A percentile compares a stretch with the other conserved stretches of the same genome.
phyloP scores from a whole-genome alignment of 164 flowering plant genomes.

The Annona cherimola region DNA sequence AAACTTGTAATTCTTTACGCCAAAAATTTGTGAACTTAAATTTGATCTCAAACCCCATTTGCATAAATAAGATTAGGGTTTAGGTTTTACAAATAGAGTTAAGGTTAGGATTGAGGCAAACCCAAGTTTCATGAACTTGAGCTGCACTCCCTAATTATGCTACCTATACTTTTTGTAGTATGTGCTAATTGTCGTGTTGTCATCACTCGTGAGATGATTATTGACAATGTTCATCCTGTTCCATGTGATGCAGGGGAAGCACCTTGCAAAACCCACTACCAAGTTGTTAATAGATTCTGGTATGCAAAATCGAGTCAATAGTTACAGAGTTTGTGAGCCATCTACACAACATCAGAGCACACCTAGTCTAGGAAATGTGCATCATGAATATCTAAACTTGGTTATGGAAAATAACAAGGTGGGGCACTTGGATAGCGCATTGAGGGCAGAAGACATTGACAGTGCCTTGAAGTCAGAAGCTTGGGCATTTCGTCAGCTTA shows the following conservation, averaged over 20 bases:
- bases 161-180: background rate
- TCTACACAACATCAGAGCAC: slow-evolving; percentile 32
- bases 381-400: slow-evolving; percentile 47
- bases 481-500: slow-evolving; percentile 55
- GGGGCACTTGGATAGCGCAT: slow-evolving; percentile 15
- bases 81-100: too few species aligned
- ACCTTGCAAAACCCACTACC: slow-evolving; percentile 31
- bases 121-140: too few species aligned
- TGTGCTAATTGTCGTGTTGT: background rate
- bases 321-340: slow-evolving; percentile 27
- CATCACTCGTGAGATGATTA: background rate
- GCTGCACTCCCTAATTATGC: background rate
- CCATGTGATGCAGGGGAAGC: slow-evolving; percentile 47
- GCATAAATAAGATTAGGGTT: too few species aligned
- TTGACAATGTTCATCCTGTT: background rate
- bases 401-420: slow-evolving; percentile 24
- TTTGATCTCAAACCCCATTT: too few species aligned
- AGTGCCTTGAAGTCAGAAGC: slow-evolving; percentile 37
- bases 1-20: too few species aligned
- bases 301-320: slow-evolving; percentile 34
- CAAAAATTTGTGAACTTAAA: too few species aligned
- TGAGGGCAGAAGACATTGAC: slow-evolving; percentile 20
- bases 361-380: slow-evolving; percentile 55
- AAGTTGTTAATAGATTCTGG: slow-evolving; percentile 39
- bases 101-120: too few species aligned